A percentile compares a stretch with the other conserved stretches of the same genome.
Evolutionary conservation across 139 green algal species (phyloP).

Genomic region (Raphidocelis subcapitata): DNA sequence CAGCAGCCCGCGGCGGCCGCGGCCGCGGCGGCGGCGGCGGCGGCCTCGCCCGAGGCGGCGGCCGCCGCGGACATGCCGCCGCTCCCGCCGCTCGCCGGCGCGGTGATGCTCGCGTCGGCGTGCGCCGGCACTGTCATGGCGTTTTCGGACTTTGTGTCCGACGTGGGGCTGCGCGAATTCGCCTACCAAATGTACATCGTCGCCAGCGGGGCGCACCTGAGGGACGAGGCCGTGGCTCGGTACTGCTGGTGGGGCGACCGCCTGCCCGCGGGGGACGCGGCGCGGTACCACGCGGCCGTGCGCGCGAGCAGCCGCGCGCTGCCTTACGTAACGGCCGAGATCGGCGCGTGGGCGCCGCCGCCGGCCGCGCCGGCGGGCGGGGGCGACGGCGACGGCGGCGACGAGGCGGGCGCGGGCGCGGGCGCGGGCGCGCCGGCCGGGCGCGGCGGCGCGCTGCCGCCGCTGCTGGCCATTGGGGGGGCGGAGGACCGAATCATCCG

Average conservation of each 20-base stretch:
- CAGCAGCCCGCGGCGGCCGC: not conserved
- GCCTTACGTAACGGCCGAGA: conserved; percentile 8
- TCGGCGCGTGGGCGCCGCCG: too few relatives aligned
- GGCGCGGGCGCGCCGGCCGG: too few relatives aligned
- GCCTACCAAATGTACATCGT: conserved; percentile 33
- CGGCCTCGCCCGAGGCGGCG: not conserved
- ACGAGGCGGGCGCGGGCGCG: too few relatives aligned
- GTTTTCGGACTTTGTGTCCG: conserved; percentile 18
- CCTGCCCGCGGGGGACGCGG: conserved; percentile 1
- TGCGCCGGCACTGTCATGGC: conserved; percentile 24
- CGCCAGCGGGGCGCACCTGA: conserved; percentile 9
- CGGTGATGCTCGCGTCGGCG: conserved; percentile 19
- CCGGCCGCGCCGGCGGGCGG: too few relatives aligned
- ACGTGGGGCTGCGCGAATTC: conserved; percentile 24
- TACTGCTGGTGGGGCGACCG: conserved; percentile 24
- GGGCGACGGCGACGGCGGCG: too few relatives aligned
- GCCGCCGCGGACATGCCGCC: conserved; percentile 1
- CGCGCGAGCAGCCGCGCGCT: conserved; percentile 11
- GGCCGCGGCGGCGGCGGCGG: conserved; percentile 8
- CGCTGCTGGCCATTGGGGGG: conserved; percentile 18
- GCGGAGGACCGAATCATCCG: conserved; percentile 23
- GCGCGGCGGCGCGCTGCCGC: conserved; percentile 1
- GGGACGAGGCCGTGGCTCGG: conserved; percentile 9
- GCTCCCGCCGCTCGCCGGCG: conserved; percentile 1
- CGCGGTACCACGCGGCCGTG: conserved; percentile 1